phyloP scores from a whole-genome alignment of 192 early-diverging fungal species.

The Coemansia pectinata region DNA sequence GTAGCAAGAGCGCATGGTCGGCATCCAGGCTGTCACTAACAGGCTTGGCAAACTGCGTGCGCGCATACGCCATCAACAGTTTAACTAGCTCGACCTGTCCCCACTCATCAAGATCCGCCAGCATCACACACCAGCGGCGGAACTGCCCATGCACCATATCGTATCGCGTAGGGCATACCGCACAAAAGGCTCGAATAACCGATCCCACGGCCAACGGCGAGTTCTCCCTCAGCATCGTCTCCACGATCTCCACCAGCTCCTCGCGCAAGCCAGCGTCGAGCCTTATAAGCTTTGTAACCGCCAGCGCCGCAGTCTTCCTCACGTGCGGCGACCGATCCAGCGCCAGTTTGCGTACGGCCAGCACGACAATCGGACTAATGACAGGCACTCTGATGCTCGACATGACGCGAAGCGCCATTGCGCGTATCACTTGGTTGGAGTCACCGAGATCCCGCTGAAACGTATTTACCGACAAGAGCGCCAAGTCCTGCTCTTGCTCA shows the following conservation, averaged over 20 bases:
- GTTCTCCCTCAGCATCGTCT: constrained; percentile 74
- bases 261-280: constrained; percentile 77
- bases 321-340: constrained; percentile 91
- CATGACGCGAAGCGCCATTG: constrained; percentile 95
- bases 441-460: constrained; percentile 97
- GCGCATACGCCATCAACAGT: constrained; percentile 78
- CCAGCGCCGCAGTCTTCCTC: constrained; percentile 87
- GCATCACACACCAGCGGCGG: constrained; percentile 81
- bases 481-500: constrained; percentile 95
- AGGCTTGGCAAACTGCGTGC: constrained; percentile 53
- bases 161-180: constrained; percentile 82
- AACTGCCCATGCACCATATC: constrained; percentile 89
- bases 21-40: constrained; percentile 60
- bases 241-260: constrained; percentile 76
- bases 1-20: constrained; percentile 77
- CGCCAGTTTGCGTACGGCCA: constrained; percentile 85
- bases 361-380: constrained; percentile 88
- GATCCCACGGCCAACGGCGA: constrained; percentile 87
- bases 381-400: constrained; percentile 90
- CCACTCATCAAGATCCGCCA: constrained; percentile 95
- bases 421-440: constrained; percentile 88
- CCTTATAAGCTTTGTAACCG: constrained; percentile 78
- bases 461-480: constrained; percentile 94
- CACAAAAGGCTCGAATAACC: constrained; percentile 80
- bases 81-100: constrained; percentile 85